Evolutionary conservation across 768 basidiomycete species (phyloP), one percentile per base, ranked within the genome.

Genomic region (Neoboletus magnificus): DNA sequence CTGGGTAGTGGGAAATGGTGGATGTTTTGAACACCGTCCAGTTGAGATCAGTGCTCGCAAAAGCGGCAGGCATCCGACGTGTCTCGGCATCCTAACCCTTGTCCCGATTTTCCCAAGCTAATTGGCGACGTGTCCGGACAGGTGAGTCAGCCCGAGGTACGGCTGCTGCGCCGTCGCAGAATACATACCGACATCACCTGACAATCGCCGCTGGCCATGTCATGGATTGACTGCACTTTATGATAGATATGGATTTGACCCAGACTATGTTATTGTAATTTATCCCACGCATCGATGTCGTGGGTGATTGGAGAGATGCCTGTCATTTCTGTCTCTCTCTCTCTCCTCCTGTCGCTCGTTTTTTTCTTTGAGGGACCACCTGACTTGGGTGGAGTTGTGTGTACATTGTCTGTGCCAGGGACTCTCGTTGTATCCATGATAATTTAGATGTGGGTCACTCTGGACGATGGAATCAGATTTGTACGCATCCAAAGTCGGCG

Each of bases 1-100:
- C 47, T 71, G 43, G 66, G 71, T n/a, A 47, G 54, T 52, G 70
- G 71, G 58, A 72, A 59, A 51, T 70, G 69, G 69, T 70, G 69
- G 69, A 54, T 62, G 52, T 72, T 70, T 52, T 70, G 54, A 67
- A 45, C 27, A 23, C 27, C 20, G 3, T 23, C 35, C 29, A 35
- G 25, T 32, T n/a, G 35, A 32, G 25, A 58, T 48, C 55, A 50
- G 18, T 18, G 39, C 42, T 18, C 29, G 40, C 45, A 42, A 46
- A 42, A 39, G 43, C 29, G 60, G 57, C 50, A 37, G 35, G 52
- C 41, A 32, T 56, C 18, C 48, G 56, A 58, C 39, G 25, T 49
- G 45, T 37, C 42, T 42, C 35, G 56, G 54, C 46, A 57, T 54
- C n/a, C n/a, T 43, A 57, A 48, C 46, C 45, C 37, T 57, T 40